Conservation (phyloP, 2,329 filamentous ascomycete genomes). For the Dactylellina parvicollis region DNA sequence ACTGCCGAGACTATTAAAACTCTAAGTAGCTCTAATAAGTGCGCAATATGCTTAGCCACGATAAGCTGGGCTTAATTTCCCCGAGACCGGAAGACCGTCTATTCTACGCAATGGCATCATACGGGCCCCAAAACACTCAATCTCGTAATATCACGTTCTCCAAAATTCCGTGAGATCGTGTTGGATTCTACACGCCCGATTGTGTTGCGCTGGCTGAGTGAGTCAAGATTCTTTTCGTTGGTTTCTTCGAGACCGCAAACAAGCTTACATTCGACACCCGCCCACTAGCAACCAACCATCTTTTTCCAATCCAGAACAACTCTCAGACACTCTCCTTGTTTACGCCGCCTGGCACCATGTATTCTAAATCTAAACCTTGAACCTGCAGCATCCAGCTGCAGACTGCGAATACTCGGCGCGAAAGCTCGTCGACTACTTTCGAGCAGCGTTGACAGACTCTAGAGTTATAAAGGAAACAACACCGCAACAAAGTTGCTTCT, state of each 20-base stretch:
- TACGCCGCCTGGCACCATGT: constrained; percentile 9
- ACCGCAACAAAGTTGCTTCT: constrained; percentile 4
- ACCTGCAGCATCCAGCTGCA: constrained; percentile 48
- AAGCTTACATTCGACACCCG: background rate
- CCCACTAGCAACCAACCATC: background rate
- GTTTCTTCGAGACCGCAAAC: background rate
- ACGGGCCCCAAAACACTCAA: no score
- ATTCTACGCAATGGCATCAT: no score
- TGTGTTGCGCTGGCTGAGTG: background rate
- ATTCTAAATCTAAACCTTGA: constrained; percentile 31
- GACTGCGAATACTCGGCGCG: constrained; percentile 42
- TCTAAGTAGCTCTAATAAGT: no score
- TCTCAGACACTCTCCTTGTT: background rate
- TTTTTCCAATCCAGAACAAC: background rate
- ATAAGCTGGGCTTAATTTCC: no score
- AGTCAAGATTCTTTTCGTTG: background rate
- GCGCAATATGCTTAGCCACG: no score
- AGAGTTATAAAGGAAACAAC: constrained; percentile 33
- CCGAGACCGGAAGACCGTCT: no score
- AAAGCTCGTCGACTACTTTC: constrained; percentile 16
- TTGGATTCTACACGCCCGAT: background rate
- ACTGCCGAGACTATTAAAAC: no score
- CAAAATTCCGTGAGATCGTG: no score
- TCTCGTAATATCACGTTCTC: no score
- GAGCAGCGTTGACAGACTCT: no score